phyloP scores from a whole-genome alignment of 768 basidiomycete genomes.

The Paxillus involutus region DNA sequence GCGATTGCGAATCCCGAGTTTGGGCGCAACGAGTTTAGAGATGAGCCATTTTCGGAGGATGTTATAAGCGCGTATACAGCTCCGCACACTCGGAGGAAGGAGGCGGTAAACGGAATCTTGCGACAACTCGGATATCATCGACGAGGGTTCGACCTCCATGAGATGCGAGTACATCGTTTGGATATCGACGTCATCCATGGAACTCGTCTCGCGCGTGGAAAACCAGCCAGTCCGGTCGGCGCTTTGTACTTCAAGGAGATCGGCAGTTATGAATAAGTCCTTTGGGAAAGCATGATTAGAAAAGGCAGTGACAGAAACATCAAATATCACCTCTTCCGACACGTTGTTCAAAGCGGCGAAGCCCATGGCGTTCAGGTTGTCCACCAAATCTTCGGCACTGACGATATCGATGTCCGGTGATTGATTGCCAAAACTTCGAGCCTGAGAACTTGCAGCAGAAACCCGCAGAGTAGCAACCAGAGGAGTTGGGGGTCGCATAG shows the following conservation, averaged over 20 bases:
- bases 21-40: constrained; percentile 62
- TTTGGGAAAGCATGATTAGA: constrained; percentile 26
- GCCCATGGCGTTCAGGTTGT: constrained; percentile 75
- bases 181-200: constrained; percentile 67
- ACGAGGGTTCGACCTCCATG: constrained; percentile 69
- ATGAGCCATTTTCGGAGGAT: constrained; percentile 81
- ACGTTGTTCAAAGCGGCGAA: constrained; percentile 74
- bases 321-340: constrained; percentile 62
- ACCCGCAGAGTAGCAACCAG: constrained; percentile 28
- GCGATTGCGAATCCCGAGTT: constrained; percentile 60
- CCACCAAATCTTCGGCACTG: constrained; percentile 70
- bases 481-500: constrained; percentile 54
- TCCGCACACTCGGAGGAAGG: constrained; percentile 72
- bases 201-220: constrained; percentile 48
- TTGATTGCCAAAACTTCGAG: constrained; percentile 36
- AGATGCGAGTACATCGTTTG: constrained; percentile 77
- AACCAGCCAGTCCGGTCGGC: constrained; percentile 84
- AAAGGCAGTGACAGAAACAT: background rate
- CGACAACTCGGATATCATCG: constrained; percentile 65
- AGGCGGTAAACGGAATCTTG: constrained; percentile 74
- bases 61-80: constrained; percentile 72
- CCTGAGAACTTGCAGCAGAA: background rate
- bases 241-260: constrained; percentile 79
- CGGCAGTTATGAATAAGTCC: constrained; percentile 78
- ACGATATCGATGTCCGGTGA: constrained; percentile 65